phyloP scores from a whole-genome alignment of 768 basidiomycete genomes.

The Pleurotus salmoneostramineus region DNA sequence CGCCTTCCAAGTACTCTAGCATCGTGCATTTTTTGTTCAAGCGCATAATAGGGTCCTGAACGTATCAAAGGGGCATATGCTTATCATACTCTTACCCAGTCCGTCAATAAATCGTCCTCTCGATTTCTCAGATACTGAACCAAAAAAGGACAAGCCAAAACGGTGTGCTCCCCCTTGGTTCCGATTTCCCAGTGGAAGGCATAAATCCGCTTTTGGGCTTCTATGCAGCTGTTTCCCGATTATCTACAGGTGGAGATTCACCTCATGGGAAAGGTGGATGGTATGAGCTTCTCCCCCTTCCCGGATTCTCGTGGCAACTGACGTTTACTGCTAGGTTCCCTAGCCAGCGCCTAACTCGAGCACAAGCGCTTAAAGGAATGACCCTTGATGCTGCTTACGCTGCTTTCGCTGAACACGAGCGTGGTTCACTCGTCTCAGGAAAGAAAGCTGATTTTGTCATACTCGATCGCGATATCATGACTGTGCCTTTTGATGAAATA shows the following conservation, averaged over 20 bases:
- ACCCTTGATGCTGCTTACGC: conserved; percentile 89
- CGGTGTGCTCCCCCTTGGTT: conserved; percentile 74
- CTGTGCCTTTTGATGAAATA: conserved; percentile 45
- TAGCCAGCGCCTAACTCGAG: conserved; percentile 68
- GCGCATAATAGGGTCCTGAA: conserved; percentile 55
- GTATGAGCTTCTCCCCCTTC: conserved; percentile 35
- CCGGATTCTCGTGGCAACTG: neutral
- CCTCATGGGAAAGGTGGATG: conserved; percentile 85
- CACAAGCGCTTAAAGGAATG: conserved; percentile 87
- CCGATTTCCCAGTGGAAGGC: conserved; percentile 92
- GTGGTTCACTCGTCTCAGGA: conserved; percentile 72
- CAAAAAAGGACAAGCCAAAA: conserved; percentile 42
- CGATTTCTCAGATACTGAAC: neutral
- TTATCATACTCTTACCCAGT: conserved; percentile 77
- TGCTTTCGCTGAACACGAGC: conserved; percentile 64
- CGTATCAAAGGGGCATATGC: conserved; percentile 89
- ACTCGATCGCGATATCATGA: conserved; percentile 79
- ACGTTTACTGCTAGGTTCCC: conserved; percentile 56
- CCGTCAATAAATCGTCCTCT: conserved; percentile 15
- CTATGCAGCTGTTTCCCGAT: conserved; percentile 81
- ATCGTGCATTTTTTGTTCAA: neutral
- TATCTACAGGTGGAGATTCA: conserved; percentile 63
- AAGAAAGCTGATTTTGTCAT: conserved; percentile 90
- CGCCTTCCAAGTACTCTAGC: neutral
- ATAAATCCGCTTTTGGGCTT: conserved; percentile 89